Conservation (phyloP, 2,329 filamentous ascomycete species). For the Macrophomina tecta region DNA sequence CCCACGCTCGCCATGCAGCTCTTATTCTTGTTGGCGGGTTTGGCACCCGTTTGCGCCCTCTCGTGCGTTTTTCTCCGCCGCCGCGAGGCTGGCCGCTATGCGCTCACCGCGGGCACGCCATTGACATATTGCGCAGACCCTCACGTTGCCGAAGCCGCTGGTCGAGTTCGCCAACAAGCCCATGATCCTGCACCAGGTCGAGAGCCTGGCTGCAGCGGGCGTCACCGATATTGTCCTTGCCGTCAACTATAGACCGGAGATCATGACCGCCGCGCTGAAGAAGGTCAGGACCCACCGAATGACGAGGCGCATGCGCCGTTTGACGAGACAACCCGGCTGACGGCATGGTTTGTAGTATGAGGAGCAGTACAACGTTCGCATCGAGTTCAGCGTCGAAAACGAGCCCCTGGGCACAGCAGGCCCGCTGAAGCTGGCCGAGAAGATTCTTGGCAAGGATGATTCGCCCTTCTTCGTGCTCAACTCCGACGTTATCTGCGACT, state of each 20-base stretch:
- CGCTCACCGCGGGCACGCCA: conserved; percentile 32
- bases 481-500: conserved; percentile 98
- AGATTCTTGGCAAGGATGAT: conserved; percentile 91
- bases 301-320: not conserved
- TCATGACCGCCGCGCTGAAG: conserved; percentile 93
- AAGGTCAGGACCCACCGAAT: conserved; percentile 64
- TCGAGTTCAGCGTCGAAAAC: conserved; percentile 95
- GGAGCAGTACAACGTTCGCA: conserved; percentile 88
- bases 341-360: conserved; percentile 68
- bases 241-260: conserved; percentile 97
- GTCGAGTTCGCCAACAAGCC: conserved; percentile 99
- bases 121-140: conserved; percentile 66
- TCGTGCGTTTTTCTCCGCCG: conserved; percentile 62
- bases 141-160: conserved; percentile 95
- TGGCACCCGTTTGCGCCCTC: conserved; percentile 93
- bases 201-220: conserved; percentile 88
- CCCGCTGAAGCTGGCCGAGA: conserved; percentile 92
- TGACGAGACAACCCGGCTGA: not conserved
- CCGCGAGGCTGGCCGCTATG: conserved; percentile 32
- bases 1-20: conserved; percentile 59
- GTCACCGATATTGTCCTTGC: conserved; percentile 97
- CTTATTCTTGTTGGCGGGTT: conserved; percentile 99
- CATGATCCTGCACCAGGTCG: conserved; percentile 98
- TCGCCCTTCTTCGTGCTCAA: conserved; percentile 97
- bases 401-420: conserved; percentile 95